Evolutionary conservation across 495 filamentous ascomycete genomes (phyloP).

Genomic region (Penicillium steckii): DNA sequence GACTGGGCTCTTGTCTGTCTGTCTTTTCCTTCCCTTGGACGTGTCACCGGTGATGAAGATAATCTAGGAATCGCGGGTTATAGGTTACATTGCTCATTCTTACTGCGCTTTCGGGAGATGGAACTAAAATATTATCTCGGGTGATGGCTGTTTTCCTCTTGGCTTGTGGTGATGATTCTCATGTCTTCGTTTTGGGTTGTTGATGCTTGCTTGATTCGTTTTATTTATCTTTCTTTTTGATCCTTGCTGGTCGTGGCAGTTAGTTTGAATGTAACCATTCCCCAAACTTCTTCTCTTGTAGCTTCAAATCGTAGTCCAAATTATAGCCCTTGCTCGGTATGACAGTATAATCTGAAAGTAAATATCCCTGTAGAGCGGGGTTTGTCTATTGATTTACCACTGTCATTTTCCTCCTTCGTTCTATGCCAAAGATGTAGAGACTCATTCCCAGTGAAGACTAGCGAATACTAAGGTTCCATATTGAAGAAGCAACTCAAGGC

Average conservation of each 20-base stretch:
- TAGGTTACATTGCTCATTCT: not conserved
- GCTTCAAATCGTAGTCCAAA: not conserved
- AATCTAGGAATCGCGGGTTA: not conserved
- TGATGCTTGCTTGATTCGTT: not conserved
- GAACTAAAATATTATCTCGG: not conserved
- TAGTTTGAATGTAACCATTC: not conserved
- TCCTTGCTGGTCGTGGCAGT: not conserved
- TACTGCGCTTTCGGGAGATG: not conserved
- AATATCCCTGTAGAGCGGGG: too few species aligned
- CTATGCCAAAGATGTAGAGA: too few species aligned
- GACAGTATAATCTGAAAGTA: too few species aligned
- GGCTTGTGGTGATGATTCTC: not conserved
- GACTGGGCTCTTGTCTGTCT: not conserved
- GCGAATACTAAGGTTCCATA: too few species aligned
- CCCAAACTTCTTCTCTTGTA: not conserved
- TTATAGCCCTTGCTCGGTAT: too few species aligned
- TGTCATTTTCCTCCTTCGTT: too few species aligned
- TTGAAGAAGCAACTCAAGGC: too few species aligned
- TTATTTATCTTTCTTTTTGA: not conserved
- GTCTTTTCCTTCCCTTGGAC: not conserved
- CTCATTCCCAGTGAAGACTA: too few species aligned
- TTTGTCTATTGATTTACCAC: too few species aligned
- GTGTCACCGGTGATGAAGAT: not conserved
- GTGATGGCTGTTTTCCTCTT: not conserved
- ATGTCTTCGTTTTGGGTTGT: not conserved